phyloP scores from a whole-genome alignment of 2,329 filamentous ascomycete species.

The Leptographium wingfieldii region DNA sequence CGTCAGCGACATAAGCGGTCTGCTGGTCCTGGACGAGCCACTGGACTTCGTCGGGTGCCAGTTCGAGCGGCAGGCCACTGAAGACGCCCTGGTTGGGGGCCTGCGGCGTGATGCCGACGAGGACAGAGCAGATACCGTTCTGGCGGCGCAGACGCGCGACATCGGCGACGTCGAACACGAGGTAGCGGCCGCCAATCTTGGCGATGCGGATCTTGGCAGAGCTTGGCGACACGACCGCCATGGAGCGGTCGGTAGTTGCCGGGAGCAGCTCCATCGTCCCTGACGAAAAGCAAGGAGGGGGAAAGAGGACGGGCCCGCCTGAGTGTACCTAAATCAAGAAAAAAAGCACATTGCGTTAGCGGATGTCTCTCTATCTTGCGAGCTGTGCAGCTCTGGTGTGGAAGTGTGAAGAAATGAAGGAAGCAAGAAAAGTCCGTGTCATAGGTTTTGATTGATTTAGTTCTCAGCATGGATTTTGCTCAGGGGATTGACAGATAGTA shows the following conservation, averaged over 20 bases:
- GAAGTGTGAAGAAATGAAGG: slow-evolving; percentile 2
- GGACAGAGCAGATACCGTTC: slow-evolving; percentile 74
- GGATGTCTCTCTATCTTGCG: not conserved
- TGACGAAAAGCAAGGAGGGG: not conserved
- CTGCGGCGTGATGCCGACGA: slow-evolving; percentile 81
- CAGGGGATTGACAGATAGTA: slow-evolving; percentile 50
- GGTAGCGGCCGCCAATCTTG: slow-evolving; percentile 64
- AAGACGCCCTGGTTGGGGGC: slow-evolving; percentile 93
- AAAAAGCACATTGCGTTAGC: not conserved
- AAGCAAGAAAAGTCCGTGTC: slow-evolving; percentile 9
- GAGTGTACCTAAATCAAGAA: not conserved
- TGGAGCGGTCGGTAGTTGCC: not conserved
- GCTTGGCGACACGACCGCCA: slow-evolving; percentile 2
- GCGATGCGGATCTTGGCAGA: slow-evolving; percentile 61
- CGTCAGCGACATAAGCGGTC: slow-evolving; percentile 76
- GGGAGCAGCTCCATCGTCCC: not conserved
- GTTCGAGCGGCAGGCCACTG: slow-evolving; percentile 72
- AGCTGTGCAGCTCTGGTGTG: not conserved
- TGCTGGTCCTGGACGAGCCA: slow-evolving; percentile 65
- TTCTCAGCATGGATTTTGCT: slow-evolving; percentile 28
- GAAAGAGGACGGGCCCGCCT: not conserved
- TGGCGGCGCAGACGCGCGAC: slow-evolving; percentile 65
- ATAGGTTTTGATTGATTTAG: slow-evolving; percentile 12
- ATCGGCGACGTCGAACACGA: slow-evolving; percentile 77
- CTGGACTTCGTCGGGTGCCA: slow-evolving; percentile 82